Evolutionary conservation across 169 alveolate species (phyloP).

Genomic region (Theileria annulata): DNA sequence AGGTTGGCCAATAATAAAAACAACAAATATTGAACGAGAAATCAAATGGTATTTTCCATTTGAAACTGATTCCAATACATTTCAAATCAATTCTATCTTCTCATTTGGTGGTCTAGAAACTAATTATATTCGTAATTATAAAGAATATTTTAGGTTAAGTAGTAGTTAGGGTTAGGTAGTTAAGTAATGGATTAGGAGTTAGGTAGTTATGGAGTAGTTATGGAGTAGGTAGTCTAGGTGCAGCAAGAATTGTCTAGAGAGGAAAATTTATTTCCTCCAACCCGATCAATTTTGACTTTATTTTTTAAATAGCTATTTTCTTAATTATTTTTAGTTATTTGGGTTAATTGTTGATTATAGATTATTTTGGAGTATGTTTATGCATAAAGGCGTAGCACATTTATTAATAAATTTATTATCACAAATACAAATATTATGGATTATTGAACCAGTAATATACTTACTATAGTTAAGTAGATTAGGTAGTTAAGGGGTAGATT

Average conservation of each 20-base stretch:
- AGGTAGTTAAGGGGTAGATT: too few species aligned
- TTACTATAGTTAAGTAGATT: too few species aligned
- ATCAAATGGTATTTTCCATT: constrained; percentile 50
- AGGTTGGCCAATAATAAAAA: constrained; percentile 72
- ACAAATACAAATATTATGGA: constrained; percentile 82
- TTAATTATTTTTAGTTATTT: too few species aligned
- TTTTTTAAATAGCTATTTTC: too few species aligned
- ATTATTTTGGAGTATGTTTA: constrained; percentile 81
- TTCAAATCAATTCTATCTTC: constrained; percentile 64
- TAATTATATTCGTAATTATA: constrained; percentile 77
- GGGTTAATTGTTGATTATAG: background rate
- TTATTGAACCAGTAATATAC: constrained; percentile 88
- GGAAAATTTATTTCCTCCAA: too few species aligned
- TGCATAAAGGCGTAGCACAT: constrained; percentile 86
- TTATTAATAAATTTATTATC: constrained; percentile 78
- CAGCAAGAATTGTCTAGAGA: background rate
- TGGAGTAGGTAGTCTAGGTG: too few species aligned
- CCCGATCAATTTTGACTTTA: too few species aligned
- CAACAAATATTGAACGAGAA: constrained; percentile 27
- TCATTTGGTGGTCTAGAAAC: constrained; percentile 77
- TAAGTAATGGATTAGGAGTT: too few species aligned
- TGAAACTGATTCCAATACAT: constrained; percentile 66
- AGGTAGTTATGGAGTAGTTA: too few species aligned
- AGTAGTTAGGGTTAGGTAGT: too few species aligned
- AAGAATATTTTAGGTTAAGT: constrained; percentile 80